Conservation (phyloP, 345 rosid genomes). For the Pugionium cornutum region DNA sequence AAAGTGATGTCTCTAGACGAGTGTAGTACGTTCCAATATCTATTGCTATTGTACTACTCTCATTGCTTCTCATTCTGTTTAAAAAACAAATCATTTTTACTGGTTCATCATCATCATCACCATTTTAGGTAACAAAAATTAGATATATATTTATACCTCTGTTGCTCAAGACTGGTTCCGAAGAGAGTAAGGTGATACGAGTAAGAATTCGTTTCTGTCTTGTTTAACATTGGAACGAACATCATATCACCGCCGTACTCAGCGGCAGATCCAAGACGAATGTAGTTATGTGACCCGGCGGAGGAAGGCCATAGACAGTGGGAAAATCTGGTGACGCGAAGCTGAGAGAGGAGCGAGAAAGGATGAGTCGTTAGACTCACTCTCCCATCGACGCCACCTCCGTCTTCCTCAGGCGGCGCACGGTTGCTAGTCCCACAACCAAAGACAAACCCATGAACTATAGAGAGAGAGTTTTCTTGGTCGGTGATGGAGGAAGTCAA, state of each 20-base stretch:
- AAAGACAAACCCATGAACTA: conserved; percentile 40
- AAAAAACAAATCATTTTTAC: background rate
- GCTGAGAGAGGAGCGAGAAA: conserved; percentile 38
- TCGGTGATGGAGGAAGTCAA: conserved; percentile 37
- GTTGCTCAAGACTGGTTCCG: conserved; percentile 29
- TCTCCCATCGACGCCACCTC: conserved; percentile 34
- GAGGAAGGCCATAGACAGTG: conserved; percentile 41
- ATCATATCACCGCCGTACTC: conserved; percentile 29
- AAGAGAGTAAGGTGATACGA: conserved; percentile 32
- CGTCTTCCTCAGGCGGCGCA: conserved; percentile 17
- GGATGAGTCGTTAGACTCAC: conserved; percentile 38
- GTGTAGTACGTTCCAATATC: conserved; percentile 40
- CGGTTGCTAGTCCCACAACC: conserved; percentile 35
- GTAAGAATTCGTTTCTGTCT: conserved; percentile 23
- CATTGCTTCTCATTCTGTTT: conserved; percentile 28
- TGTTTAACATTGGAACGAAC: conserved; percentile 34
- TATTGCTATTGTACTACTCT: conserved; percentile 27
- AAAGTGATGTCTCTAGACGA: conserved; percentile 34
- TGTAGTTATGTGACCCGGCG: conserved; percentile 34
- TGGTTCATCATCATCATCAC: too few relatives aligned
- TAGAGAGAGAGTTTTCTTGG: conserved; percentile 36
- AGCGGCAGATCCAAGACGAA: conserved; percentile 38
- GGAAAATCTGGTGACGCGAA: conserved; percentile 31
- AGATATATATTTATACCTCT: conserved; percentile 11
- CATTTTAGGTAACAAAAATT: too few relatives aligned